Evolutionary conservation across 2,329 filamentous ascomycete genomes (phyloP), one percentile per base, ranked within the genome.

Genomic region (Sarocladiaceae sp.): DNA sequence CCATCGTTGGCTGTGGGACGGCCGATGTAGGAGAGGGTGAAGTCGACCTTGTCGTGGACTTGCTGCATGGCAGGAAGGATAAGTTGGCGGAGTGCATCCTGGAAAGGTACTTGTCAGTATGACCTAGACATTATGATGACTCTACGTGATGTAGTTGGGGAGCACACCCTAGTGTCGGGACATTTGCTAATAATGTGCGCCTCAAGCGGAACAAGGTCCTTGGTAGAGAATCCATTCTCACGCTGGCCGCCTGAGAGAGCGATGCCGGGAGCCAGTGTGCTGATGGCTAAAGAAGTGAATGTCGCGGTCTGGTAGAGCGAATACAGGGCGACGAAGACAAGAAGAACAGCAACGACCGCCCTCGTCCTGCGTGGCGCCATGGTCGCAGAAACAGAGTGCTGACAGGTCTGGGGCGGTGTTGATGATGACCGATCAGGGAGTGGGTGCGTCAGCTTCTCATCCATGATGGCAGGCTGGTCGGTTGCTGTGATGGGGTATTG

Each of bases 151-250:
- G 20, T n/a, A 23, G 10, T 35, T n/a, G 35, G 21, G 48, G 5
- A 16, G 12, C 66, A 10, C 57, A 78, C 75, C 62, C 74, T 76
- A 2, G 93, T 89, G 64, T 98, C 93, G 0, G 91, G 90, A 58
- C 93, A 98, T 73, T 97, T 96, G 67, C 82, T 87, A 83, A 97
- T 98, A 55, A 97, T 93, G 63, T 97, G 91, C 45, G 88, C 87
- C 62, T 98, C 93, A 2, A 98, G 67, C 3, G 88, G 85, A 4
- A 97, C 84, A 47, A 72, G 65, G 21, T 47, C 41, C 20, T 35
- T 33, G 16, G 31, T 26, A 39, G 27, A 44, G 34, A 24, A 15
- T 9, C 20, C 5, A 11, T 16, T 15, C 4, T 12, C 23, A 41
- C 20, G 6, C 40, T 43, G 40, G 16, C 4, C 19, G 27, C 19